phyloP scores from a whole-genome alignment of 1,284 basidiomycete species.

The Boletus hoseneyae region DNA sequence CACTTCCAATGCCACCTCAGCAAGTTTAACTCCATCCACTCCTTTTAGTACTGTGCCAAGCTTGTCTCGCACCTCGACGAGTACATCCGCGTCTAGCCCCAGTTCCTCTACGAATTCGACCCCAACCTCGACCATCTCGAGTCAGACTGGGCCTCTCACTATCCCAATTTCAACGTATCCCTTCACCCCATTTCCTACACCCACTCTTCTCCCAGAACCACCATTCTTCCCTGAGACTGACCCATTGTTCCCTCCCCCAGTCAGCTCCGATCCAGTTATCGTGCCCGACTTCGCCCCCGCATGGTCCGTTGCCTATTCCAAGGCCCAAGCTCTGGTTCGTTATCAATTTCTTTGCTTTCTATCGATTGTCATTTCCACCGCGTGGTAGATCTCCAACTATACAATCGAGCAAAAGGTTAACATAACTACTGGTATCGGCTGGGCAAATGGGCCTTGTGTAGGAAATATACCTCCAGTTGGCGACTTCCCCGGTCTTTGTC shows the following conservation, averaged over 20 bases:
- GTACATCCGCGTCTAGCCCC: neutral
- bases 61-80: neutral
- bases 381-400: conserved; percentile 30
- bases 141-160: conserved; percentile 19
- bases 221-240: conserved; percentile 31
- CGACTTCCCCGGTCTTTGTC: conserved; percentile 31
- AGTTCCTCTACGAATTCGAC: conserved; percentile 11
- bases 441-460: conserved; percentile 39
- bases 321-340: conserved; percentile 37
- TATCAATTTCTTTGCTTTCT: neutral
- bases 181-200: conserved; percentile 30
- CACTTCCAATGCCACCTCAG: conserved; percentile 3
- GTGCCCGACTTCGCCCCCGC: conserved; percentile 45
- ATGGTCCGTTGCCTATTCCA: conserved; percentile 39
- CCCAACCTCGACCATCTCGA: conserved; percentile 1
- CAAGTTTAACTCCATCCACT: conserved; percentile 3
- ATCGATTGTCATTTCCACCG: too few species aligned
- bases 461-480: conserved; percentile 39
- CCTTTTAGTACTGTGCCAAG: conserved; percentile 1
- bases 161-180: conserved; percentile 28
- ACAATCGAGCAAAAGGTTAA: conserved; percentile 44
- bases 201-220: conserved; percentile 28
- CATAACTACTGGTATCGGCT: conserved; percentile 39
- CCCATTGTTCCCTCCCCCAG: conserved; percentile 28
- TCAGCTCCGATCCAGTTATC: conserved; percentile 27